These are phyloP conservation scores for Cladosporium sp. DNA, from an alignment of 2,329 filamentous ascomycete genomes.

Conservation along the genomic window DNA sequence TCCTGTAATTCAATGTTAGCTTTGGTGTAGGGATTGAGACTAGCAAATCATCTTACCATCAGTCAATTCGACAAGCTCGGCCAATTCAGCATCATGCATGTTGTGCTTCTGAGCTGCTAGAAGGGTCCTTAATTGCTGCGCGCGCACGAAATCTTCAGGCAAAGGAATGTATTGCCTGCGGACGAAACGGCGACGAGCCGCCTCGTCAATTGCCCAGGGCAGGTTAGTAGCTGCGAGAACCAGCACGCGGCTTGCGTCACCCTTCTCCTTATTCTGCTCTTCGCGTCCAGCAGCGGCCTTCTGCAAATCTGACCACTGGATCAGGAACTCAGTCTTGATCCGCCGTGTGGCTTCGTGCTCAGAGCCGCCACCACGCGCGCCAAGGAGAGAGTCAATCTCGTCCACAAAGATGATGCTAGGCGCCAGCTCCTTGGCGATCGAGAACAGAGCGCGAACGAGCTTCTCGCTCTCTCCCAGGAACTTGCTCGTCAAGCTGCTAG, in stretches of 20 bases:
- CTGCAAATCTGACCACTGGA: slow-evolving; percentile 94
- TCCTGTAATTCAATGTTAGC: slow-evolving; percentile 50
- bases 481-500: slow-evolving; percentile 90
- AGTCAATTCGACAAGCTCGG: slow-evolving; percentile 70
- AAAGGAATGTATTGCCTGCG: slow-evolving; percentile 93
- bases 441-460: slow-evolving; percentile 85
- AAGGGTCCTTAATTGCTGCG: slow-evolving; percentile 71
- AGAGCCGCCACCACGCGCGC: slow-evolving; percentile 72
- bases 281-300: slow-evolving; percentile 85
- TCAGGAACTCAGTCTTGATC: slow-evolving; percentile 96
- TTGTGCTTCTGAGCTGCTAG: slow-evolving; percentile 84
- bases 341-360: slow-evolving; percentile 90
- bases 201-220: slow-evolving; percentile 97
- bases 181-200: slow-evolving; percentile 84
- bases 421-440: slow-evolving; percentile 79
- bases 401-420: slow-evolving; percentile 98
- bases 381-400: slow-evolving; percentile 92
- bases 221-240: slow-evolving; percentile 94
- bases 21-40: neutral
- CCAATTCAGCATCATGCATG: slow-evolving; percentile 67
- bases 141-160: slow-evolving; percentile 77
- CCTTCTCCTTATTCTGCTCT: slow-evolving; percentile 61
- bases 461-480: slow-evolving; percentile 97
- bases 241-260: slow-evolving; percentile 82
- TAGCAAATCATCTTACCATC: slow-evolving; percentile 56